These are phyloP conservation scores for Primulina eburnea DNA, from an alignment of 257 asterid species.

Conservation along the genomic window DNA sequence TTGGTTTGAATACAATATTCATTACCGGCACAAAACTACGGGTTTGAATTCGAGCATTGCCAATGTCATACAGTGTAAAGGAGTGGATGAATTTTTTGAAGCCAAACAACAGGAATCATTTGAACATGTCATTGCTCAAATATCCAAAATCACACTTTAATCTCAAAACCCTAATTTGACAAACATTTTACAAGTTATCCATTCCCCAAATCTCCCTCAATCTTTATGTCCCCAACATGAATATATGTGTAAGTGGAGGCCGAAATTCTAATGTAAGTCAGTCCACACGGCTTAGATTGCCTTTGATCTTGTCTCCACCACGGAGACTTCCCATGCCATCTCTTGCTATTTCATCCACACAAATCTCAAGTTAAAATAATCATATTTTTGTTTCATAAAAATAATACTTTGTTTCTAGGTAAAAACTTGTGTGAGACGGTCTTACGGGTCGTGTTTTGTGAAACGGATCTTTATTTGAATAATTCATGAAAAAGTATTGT, in stretches of 20 bases:
- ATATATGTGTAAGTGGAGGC: background rate
- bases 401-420: too few relatives aligned
- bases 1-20: too few relatives aligned
- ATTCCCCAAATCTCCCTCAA: background rate
- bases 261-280: background rate
- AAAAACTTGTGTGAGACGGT: too few relatives aligned
- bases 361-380: too few relatives aligned
- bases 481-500: too few relatives aligned
- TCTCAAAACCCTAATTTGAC: background rate
- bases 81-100: background rate
- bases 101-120: background rate
- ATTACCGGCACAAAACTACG: too few relatives aligned
- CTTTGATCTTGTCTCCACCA: constrained; percentile 1
- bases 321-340: background rate
- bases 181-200: background rate
- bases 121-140: background rate
- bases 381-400: too few relatives aligned
- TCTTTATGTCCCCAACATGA: background rate
- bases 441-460: too few relatives aligned
- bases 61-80: background rate
- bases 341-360: background rate
- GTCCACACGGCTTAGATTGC: background rate
- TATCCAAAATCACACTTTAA: background rate
- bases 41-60: too few relatives aligned
- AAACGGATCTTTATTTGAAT: too few relatives aligned